Conservation (phyloP, 1,139 yeast species). For the Meyerozyma sp. region DNA sequence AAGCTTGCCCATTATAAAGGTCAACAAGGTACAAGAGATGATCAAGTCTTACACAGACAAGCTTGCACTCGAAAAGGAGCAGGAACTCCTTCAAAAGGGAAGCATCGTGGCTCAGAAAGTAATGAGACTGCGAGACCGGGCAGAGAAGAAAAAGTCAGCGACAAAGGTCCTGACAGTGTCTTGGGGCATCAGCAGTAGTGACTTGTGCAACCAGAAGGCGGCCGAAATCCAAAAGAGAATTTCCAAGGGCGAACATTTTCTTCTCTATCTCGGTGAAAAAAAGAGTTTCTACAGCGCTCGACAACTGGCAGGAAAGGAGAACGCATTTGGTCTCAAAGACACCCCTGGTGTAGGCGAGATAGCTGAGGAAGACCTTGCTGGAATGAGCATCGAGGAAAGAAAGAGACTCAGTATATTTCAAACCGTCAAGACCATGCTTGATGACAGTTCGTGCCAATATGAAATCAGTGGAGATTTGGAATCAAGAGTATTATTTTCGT, state of each 20-base stretch:
- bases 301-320: conserved; percentile 12
- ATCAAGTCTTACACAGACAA: conserved; percentile 25
- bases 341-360: conserved; percentile 5
- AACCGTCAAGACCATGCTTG: conserved; percentile 20
- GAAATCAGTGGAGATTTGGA: conserved; percentile 27
- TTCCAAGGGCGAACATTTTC: conserved; percentile 29
- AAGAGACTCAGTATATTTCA: conserved; percentile 27
- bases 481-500: conserved; percentile 11
- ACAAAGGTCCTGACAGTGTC: conserved; percentile 28
- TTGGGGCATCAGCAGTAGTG: conserved; percentile 38
- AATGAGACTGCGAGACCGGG: conserved; percentile 22
- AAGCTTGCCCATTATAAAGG: conserved; percentile 25
- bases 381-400: conserved; percentile 22
- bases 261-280: conserved; percentile 23
- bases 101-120: conserved; percentile 28
- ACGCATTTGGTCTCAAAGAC: conserved; percentile 7
- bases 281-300: conserved; percentile 13
- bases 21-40: conserved; percentile 27
- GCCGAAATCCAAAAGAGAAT: conserved; percentile 29
- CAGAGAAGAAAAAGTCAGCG: conserved; percentile 33
- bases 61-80: conserved; percentile 27
- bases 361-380: conserved; percentile 6
- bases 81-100: conserved; percentile 30
- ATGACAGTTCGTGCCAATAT: conserved; percentile 24
- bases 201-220: conserved; percentile 34